Evolutionary conservation across 2,329 filamentous ascomycete species (phyloP), one percentile per base, ranked within the genome.

Genomic region (Phyllosticta capitalensis): DNA sequence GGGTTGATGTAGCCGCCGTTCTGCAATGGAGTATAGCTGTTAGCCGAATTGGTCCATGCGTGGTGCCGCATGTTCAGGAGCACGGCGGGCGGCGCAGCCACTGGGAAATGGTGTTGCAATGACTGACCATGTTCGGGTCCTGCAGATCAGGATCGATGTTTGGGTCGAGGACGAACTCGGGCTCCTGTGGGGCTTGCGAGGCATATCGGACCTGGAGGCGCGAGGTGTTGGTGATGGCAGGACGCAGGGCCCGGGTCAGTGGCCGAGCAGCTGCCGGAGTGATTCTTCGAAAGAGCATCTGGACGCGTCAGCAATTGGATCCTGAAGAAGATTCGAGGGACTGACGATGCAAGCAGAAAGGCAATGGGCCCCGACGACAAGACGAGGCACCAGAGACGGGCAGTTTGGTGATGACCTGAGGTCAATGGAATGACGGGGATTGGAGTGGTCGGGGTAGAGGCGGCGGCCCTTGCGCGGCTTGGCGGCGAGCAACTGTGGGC

Each of bases 1-100:
- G 89, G 88, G 76, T 92, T 90, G 70, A 89, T 82, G 74, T 90
- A 94, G 74, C 87, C 88, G 70, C 89, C 90, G 75, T 92, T 95
- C 88, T 92, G 55, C 38, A 24, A 17, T 5, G 67, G 60, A 53
- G 49, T 26, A 45, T n/a, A 45, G 38, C 38, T 52, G 33, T 60
- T 52, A 59, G 52, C 49, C 20, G 33, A 45, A 6, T 45, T 45
- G 38, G 38, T n/a, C 38, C 38, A 45, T 45, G 38, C 38, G 24
- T 26, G 38, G 38, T 5, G 38, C 38, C 14, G 38, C 38, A 45
- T 45, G 38, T 45, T 45, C 38, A 45, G 38, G 38, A 45, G 38
- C 38, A 45, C 38, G 50, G 50, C 50, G 21, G 49, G 49, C 19
- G 3, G 12, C n/a, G 38, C 38, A n/a, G 38, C 38, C 14, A n/a